Evolutionary conservation across 441 rosid species (phyloP).

Genomic region (Biscutella laevigata): DNA sequence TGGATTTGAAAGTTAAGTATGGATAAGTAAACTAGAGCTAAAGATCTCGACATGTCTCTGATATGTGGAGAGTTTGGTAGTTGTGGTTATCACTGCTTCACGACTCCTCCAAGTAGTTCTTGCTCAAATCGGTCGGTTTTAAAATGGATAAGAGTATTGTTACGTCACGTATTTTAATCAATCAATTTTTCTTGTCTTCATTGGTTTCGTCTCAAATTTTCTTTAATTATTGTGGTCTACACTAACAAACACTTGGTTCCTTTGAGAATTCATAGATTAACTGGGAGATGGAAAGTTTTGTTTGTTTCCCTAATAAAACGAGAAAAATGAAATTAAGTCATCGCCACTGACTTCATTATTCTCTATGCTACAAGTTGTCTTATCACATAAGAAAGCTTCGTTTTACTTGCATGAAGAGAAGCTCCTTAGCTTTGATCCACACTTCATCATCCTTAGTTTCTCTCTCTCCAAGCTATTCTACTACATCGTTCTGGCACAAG

Average conservation of each 20-base stretch:
- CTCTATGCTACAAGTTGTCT: too few relatives aligned
- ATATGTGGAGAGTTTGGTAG: not conserved
- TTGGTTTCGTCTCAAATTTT: not conserved
- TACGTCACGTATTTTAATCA: conserved; percentile 12
- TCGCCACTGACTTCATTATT: too few relatives aligned
- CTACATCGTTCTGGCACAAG: too few relatives aligned
- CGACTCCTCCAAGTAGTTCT: conserved; percentile 5
- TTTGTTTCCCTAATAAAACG: not conserved
- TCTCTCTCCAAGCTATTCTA: too few relatives aligned
- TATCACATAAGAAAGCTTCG: too few relatives aligned
- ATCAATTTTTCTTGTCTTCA: not conserved
- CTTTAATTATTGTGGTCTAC: conserved; percentile 11
- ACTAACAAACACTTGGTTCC: conserved; percentile 11
- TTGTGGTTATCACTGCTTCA: conserved; percentile 4
- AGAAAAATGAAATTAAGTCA: too few relatives aligned
- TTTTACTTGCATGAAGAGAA: too few relatives aligned
- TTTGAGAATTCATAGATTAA: conserved; percentile 1
- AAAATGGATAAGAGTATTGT: not conserved
- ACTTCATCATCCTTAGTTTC: too few relatives aligned
- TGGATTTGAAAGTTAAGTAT: conserved; percentile 35
- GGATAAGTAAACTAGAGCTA: conserved; percentile 27
- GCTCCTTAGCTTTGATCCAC: too few relatives aligned
- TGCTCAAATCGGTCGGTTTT: conserved; percentile 12
- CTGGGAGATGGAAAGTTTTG: too few relatives aligned
- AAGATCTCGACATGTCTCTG: conserved; percentile 22